These are phyloP conservation scores for Francoa sonchifolia DNA, from an alignment of 441 rosid genomes.

Conservation along the genomic window DNA sequence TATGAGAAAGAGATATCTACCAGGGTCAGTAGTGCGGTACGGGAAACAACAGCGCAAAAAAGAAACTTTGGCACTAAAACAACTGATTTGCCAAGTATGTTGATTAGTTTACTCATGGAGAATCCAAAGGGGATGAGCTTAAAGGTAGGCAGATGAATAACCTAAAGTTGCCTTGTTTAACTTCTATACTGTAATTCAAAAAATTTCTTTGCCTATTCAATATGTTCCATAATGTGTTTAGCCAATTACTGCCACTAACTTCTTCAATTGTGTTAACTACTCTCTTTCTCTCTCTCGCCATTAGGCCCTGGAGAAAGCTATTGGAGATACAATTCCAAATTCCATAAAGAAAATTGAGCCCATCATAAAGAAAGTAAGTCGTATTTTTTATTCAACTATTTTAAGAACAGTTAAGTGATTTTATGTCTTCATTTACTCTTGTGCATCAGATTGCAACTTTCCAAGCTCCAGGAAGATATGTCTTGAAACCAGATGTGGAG, in stretches of 20 bases:
- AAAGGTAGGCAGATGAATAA: conserved; percentile 39
- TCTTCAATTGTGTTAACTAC: conserved; percentile 9
- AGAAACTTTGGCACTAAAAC: conserved; percentile 35
- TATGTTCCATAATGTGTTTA: neutral
- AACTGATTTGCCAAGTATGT: conserved; percentile 48
- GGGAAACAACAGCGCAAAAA: conserved; percentile 35
- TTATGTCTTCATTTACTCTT: conserved; percentile 26
- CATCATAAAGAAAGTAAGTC: conserved; percentile 50
- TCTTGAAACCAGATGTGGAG: conserved; percentile 61
- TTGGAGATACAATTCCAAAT: conserved; percentile 51
- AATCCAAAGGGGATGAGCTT: conserved; percentile 75
- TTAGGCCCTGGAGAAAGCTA: conserved; percentile 82
- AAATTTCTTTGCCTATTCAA: neutral
- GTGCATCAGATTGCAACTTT: conserved; percentile 61
- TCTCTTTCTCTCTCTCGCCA: conserved; percentile 7
- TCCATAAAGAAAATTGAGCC: conserved; percentile 58
- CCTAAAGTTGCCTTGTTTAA: neutral
- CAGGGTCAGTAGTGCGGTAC: conserved; percentile 22
- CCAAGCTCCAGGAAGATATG: conserved; percentile 70
- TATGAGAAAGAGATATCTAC: conserved; percentile 44
- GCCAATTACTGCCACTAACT: conserved; percentile 8
- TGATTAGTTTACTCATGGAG: conserved; percentile 50
- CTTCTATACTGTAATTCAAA: neutral
- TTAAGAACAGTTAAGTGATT: conserved; percentile 11
- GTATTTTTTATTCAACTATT: conserved; percentile 17